Percentiles rank a stretch among this genome's conserved stretches.
These are phyloP conservation scores for Trichosporon sp. DNA, from an alignment of 1,284 basidiomycete species.

Conservation along the genomic window DNA sequence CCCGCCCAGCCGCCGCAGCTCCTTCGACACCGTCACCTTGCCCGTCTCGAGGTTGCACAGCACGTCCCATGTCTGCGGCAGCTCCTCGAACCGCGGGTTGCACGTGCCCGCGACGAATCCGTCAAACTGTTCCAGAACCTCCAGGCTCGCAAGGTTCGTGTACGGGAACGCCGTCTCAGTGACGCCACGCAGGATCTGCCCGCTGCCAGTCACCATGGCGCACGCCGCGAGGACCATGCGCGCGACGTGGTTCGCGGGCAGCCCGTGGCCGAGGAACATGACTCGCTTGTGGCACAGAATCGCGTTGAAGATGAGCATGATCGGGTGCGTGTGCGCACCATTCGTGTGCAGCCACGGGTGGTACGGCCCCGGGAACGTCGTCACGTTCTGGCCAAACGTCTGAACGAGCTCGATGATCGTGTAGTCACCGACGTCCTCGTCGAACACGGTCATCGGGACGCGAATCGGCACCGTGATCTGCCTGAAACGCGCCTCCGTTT, in stretches of 20 bases:
- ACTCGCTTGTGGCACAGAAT: slow-evolving; percentile 88
- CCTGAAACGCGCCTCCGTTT: slow-evolving; percentile 75
- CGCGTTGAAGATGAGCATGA: slow-evolving; percentile 92
- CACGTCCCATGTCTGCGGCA: slow-evolving; percentile 78
- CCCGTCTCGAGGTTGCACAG: slow-evolving; percentile 84
- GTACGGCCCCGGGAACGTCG: slow-evolving; percentile 63
- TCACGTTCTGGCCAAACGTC: slow-evolving; percentile 70
- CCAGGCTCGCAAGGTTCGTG: slow-evolving; percentile 78
- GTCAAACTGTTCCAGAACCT: slow-evolving; percentile 80
- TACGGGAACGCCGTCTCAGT: slow-evolving; percentile 89
- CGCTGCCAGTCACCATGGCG: slow-evolving; percentile 84
- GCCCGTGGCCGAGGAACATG: slow-evolving; percentile 83
- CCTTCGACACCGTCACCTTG: slow-evolving; percentile 73
- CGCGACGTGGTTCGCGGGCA: slow-evolving; percentile 80
- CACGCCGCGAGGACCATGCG: slow-evolving; percentile 88
- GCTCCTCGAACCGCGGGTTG: slow-evolving; percentile 88
- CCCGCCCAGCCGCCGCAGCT: slow-evolving; percentile 21
- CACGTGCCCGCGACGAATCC: slow-evolving; percentile 94
- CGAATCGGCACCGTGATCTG: slow-evolving; percentile 74
- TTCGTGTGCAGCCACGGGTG: slow-evolving; percentile 91
- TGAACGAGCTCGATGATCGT: slow-evolving; percentile 86
- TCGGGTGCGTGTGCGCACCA: slow-evolving; percentile 82
- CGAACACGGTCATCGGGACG: slow-evolving; percentile 76
- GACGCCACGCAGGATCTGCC: slow-evolving; percentile 74
- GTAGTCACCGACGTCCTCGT: slow-evolving; percentile 97